Base-by-base conservation (phyloP, 116 monocot species). In the Trichopus zeylanicus region DNA sequence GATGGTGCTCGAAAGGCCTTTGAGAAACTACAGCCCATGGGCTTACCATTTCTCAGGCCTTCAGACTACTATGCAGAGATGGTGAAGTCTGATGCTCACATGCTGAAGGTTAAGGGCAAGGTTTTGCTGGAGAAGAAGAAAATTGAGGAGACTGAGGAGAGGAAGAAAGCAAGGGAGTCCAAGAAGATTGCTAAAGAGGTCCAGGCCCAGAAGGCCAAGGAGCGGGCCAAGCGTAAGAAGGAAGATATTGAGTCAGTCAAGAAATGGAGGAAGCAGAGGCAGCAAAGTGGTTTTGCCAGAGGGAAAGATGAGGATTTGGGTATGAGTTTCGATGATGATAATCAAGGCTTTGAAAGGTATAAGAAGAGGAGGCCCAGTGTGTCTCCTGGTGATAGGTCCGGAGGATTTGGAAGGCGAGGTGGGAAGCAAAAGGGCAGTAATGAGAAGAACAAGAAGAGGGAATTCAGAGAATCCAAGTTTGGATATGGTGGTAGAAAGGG, bases 211-310 rank as follows among this genome's bases (percentile, higher is more conserved):
- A 93, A 88, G 64, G 46, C 55, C 16, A 93, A 78, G 63, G 93
- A 93, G 69, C 76, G 75, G 61, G 77, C 77, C 6, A 93, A 88
- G 75, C 49, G 53, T 22, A 88, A 88, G 80, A 93, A 93, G 42
- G 93, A 93, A 16, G 85, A 83, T 10, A 85, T 88, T 20, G 84
- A 85, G 11, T 76, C 76, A 2, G 85, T 90, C 5, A 90, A 90
- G 72, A 85, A 79, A 67, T 90, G 93, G 93, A 77, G 89, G 77
- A 93, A 93, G 70, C 93, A 93, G 69, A 82, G 93, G 71, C 85
- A 89, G 67, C 77, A 70, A 48, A 79, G 75, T 15, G 89, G 93
- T 20, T 89, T 80, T 49, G 67, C 79, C 0, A 73, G 56, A 20
- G 81, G 79, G n/a, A 61, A 70, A 23, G 77, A 66, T 31, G 77